Evolutionary conservation across 345 rosid genomes (phyloP).

Genomic region (Arabis alpina): DNA sequence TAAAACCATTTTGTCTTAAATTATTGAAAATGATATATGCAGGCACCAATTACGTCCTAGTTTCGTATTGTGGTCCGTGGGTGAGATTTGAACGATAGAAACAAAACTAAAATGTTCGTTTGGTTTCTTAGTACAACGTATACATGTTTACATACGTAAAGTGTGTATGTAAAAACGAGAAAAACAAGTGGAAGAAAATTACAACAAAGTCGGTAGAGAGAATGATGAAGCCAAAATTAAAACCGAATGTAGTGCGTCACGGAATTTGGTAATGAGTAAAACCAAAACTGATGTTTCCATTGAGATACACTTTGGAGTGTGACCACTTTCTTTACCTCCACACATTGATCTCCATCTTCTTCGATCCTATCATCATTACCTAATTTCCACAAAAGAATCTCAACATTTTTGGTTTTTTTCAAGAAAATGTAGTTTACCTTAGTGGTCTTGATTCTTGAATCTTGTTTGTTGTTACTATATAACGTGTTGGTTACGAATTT

Average conservation of each 20-base stretch:
- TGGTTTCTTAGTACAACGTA: background rate
- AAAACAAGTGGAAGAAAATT: constrained; percentile 22
- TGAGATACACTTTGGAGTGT: constrained; percentile 27
- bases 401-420: background rate
- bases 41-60: too few relatives aligned
- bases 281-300: constrained; percentile 18
- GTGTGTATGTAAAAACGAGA: constrained; percentile 21
- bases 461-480: background rate
- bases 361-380: constrained; percentile 21
- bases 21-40: too few relatives aligned
- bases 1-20: too few relatives aligned
- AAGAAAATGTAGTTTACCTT: background rate
- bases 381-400: background rate
- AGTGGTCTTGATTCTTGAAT: background rate
- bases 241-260: constrained; percentile 17
- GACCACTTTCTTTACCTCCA: constrained; percentile 11
- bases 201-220: constrained; percentile 29
- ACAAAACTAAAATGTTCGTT: background rate
- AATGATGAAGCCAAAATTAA: constrained; percentile 11
- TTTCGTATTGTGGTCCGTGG: background rate
- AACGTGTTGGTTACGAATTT: constrained; percentile 5
- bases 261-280: constrained; percentile 21
- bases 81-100: background rate
- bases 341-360: constrained; percentile 23
- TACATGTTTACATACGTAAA: background rate